Percentiles rank a stretch among this genome's conserved stretches.
Conservation (phyloP, 2,329 filamentous ascomycete species). For the Aplosporella prunicola region DNA sequence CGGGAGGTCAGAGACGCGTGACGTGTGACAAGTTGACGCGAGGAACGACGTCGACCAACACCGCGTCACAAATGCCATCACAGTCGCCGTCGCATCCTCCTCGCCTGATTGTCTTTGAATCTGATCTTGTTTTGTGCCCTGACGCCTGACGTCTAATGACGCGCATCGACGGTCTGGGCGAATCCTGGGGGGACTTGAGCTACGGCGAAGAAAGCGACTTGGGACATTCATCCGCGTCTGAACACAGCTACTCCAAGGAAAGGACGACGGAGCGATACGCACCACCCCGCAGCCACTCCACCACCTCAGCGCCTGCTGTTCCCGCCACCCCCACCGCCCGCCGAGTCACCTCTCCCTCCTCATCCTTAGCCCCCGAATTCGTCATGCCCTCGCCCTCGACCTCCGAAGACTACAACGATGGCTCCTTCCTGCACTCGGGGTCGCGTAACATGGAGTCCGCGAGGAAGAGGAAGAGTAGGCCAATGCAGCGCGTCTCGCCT, state of each 20-base stretch:
- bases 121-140: too few species aligned
- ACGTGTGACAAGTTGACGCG: too few species aligned
- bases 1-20: too few species aligned
- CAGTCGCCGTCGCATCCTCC: too few species aligned
- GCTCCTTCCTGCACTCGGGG: conserved; percentile 19
- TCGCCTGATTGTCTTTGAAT: too few species aligned
- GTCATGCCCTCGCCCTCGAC: conserved; percentile 36
- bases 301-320: neutral
- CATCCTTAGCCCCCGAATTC: conserved; percentile 26
- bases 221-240: conserved; percentile 19
- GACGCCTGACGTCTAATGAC: too few species aligned
- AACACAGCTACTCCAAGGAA: conserved; percentile 18
- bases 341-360: conserved; percentile 13
- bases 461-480: conserved; percentile 1
- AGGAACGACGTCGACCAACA: too few species aligned
- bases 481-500: conserved; percentile 3
- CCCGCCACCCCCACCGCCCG: conserved; percentile 11
- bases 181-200: conserved; percentile 26
- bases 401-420: conserved; percentile 8
- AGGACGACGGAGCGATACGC: conserved; percentile 7
- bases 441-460: neutral
- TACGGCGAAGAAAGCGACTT: conserved; percentile 15
- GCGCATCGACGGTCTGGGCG: too few species aligned
- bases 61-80: too few species aligned
- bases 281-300: too few species aligned